Evolutionary conservation across 2,329 filamentous ascomycete species (phyloP), one percentile per base, ranked within the genome.

Genomic region (Thielaviopsis populi): DNA sequence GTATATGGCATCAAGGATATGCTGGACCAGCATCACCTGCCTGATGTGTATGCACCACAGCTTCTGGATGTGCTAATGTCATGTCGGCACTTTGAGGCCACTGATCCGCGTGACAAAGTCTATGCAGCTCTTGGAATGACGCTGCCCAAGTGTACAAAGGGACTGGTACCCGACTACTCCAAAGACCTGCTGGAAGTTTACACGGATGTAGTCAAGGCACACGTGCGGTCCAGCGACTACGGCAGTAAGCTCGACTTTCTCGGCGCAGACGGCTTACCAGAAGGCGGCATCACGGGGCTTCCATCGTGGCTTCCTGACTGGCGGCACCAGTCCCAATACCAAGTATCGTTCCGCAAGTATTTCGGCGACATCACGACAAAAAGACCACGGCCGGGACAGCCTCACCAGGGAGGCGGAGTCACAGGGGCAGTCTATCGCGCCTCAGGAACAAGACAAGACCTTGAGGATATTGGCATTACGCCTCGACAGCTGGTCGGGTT

Each of bases 91-190:
- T 65, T 66, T 33, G 67, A 68, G 24, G 65, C 68, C 8, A 65
- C 66, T 13, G 69, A 70, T 58, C 67, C 69, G n/a, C 63, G 68
- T 22, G 69, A 70, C 63, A 70, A 70, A 46, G 68, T 70, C 11
- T 70, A 70, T 64, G 69, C 69, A 30, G 65, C 69, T 10, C 66
- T 70, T 1, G 68, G 69, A 1, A 66, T 70, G 33, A 68, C 69
- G 59, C 68, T 67, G 42, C 64, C 68, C 19, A 68, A 68, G 46
- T 66, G 67, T 27, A 61, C 68, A 22, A 67, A 70, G 4, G 69
- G 69, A 1, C 61, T 70, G 27, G 27, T 58, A 6, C 64, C 66
- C 3, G 69, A 70, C 64, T 70, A 70, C 67, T 33, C 62, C 46
- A 69, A 69, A 54, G 68, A 68, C 13, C 59, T 70, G 27, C 37